Percentiles rank a stretch among this genome's conserved stretches.
These are phyloP conservation scores for Stropharia rugosoannulata DNA, from an alignment of 768 basidiomycete species.

Conservation along the genomic window DNA sequence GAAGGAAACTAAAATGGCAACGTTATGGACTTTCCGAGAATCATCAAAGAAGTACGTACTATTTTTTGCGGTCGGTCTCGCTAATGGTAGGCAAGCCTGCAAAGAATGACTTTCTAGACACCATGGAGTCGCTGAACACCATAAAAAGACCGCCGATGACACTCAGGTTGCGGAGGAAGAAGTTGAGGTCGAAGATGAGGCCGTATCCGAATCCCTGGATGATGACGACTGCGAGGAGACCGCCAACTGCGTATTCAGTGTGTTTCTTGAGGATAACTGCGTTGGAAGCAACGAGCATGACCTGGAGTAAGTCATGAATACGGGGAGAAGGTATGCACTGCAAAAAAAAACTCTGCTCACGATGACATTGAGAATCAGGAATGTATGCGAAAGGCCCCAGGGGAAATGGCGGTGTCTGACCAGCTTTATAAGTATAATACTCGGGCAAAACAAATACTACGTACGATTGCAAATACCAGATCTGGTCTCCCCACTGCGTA, in stretches of 20 bases:
- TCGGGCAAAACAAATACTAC: conserved; percentile 24
- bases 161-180: conserved; percentile 98
- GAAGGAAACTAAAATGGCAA: conserved; percentile 71
- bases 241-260: conserved; percentile 87
- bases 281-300: conserved; percentile 83
- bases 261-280: conserved; percentile 85
- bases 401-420: conserved; percentile 91
- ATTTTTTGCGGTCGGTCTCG: conserved; percentile 98
- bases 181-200: conserved; percentile 98
- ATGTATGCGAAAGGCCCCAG: conserved; percentile 92
- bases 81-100: conserved; percentile 88
- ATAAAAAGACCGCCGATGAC: conserved; percentile 98
- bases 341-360: conserved; percentile 48
- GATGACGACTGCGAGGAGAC: conserved; percentile 87
- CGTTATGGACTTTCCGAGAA: neutral
- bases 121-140: conserved; percentile 97
- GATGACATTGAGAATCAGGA: conserved; percentile 88
- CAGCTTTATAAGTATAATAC: conserved; percentile 2
- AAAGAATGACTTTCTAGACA: conserved; percentile 82
- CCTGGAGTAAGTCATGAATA: conserved; percentile 41
- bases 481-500: conserved; percentile 95
- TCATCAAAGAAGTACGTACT: conserved; percentile 49
- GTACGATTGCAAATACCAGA: conserved; percentile 97
- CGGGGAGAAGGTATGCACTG: neutral
- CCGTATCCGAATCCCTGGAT: conserved; percentile 98